A percentile compares a stretch with the other conserved stretches of the same genome.
These are phyloP conservation scores for Marsdenia floribunda DNA, from an alignment of 257 asterid species.

Conservation along the genomic window DNA sequence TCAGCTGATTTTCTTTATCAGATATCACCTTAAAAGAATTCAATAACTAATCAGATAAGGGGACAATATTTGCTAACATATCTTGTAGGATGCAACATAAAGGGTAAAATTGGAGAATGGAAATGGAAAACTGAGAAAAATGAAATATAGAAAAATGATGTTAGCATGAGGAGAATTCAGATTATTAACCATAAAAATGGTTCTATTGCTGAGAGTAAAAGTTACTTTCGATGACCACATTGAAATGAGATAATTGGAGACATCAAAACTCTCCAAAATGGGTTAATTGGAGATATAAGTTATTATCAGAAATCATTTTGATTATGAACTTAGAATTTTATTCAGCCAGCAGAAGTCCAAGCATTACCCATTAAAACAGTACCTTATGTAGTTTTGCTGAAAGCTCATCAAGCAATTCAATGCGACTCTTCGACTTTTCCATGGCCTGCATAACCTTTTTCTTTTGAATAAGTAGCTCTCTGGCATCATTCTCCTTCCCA, in stretches of 20 bases:
- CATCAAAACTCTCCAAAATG: not conserved
- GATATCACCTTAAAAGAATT: constrained; percentile 61
- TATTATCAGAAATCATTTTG: not conserved
- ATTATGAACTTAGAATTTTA: not conserved
- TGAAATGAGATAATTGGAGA: not conserved
- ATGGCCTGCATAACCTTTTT: constrained; percentile 86
- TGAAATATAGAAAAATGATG: not conserved
- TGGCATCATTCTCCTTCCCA: constrained; percentile 78
- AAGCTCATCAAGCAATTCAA: constrained; percentile 74
- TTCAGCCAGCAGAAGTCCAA: not conserved
- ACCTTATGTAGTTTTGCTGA: constrained; percentile 74
- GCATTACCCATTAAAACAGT: not conserved
- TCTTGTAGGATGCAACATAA: not conserved
- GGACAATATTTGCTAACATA: not conserved
- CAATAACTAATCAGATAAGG: not conserved
- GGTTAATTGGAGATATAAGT: not conserved
- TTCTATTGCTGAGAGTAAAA: not conserved
- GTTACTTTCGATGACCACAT: not conserved
- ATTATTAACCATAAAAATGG: not conserved
- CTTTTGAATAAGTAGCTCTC: constrained; percentile 72
- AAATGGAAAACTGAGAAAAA: not conserved
- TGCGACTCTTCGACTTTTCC: constrained; percentile 77
- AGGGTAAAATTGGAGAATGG: not conserved
- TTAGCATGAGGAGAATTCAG: not conserved
- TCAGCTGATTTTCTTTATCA: constrained; percentile 62